Evolutionary conservation across 2,329 filamentous ascomycete genomes (phyloP), one percentile per base, ranked within the genome.

Genomic region (Tolypocladium paradoxum): DNA sequence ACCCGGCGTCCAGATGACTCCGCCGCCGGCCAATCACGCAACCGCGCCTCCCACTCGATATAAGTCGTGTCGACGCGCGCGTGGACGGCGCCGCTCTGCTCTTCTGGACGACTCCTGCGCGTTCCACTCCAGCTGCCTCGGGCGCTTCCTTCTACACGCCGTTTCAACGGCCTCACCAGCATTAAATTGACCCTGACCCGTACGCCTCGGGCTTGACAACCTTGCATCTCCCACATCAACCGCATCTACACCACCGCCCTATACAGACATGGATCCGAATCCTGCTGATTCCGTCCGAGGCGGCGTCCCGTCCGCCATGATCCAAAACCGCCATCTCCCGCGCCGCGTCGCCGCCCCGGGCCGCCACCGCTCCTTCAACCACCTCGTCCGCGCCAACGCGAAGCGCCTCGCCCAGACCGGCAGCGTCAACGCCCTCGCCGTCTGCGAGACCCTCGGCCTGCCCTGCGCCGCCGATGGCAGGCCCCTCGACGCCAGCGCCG

Each of bases 331-430:
- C 24, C 53, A 54, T 31, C 36, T 52, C 37, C 51, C 49, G 18
- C 49, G 51, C 20, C 54, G 53, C 20, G 33, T 35, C 43, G 49
- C 33, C 33, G 52, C 55, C 11, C 50, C 56, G n/a, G 48, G 52
- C 12, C 57, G 60, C 18, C 61, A 56, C 24, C 60, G 61, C 6
- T 54, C 55, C 45, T 60, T 57, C 50, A 66, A 64, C 50, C 62
- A 68, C 52, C 57, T 66, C 33, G 56, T 68, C 53, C 67, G 66
- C 52, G 63, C 62, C 47, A 61, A 61, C 38, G 65, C 65, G 20
- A 68, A 68, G 54, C 64, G 62, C 18, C 60, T 65, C 45, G 61
- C 60, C 18, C 58, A 60, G n/a, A 33, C 4, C 43, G 48, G 47
- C 49, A 57, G 54, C 36, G 52, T 56, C 36, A 48, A 22, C 20